Evolutionary conservation across 345 rosid species (phyloP).

Genomic region (Pistacia vera): DNA sequence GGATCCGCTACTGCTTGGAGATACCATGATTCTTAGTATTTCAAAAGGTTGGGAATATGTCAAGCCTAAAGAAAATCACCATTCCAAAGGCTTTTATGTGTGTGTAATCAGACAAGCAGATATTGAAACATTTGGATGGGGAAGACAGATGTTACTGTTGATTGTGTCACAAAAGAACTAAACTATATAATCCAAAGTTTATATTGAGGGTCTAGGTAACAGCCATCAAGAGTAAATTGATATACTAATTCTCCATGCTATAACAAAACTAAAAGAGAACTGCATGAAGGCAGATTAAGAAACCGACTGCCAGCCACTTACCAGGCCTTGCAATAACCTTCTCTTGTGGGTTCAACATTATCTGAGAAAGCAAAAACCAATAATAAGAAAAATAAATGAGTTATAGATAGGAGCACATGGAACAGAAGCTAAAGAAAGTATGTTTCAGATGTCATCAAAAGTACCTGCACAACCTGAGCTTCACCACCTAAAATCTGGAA

Average conservation of each 20-base stretch:
- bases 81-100: background rate
- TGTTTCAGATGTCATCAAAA: background rate
- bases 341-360: conserved; percentile 94
- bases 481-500: conserved; percentile 99
- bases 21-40: background rate
- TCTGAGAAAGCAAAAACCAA: conserved; percentile 45
- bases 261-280: background rate
- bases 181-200: background rate
- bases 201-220: background rate
- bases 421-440: background rate
- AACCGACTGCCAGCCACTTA: conserved; percentile 27
- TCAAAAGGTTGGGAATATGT: background rate
- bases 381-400: background rate
- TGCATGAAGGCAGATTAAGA: conserved; percentile 1
- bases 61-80: conserved; percentile 5
- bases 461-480: conserved; percentile 97
- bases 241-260: background rate
- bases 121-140: background rate
- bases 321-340: conserved; percentile 87
- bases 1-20: background rate
- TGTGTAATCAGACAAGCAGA: background rate
- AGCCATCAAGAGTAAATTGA: background rate
- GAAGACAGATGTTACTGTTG: background rate
- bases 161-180: background rate
- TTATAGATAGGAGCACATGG: background rate